phyloP scores from a whole-genome alignment of 371 early-diverging fungal genomes.

The Mortierella sp. region DNA sequence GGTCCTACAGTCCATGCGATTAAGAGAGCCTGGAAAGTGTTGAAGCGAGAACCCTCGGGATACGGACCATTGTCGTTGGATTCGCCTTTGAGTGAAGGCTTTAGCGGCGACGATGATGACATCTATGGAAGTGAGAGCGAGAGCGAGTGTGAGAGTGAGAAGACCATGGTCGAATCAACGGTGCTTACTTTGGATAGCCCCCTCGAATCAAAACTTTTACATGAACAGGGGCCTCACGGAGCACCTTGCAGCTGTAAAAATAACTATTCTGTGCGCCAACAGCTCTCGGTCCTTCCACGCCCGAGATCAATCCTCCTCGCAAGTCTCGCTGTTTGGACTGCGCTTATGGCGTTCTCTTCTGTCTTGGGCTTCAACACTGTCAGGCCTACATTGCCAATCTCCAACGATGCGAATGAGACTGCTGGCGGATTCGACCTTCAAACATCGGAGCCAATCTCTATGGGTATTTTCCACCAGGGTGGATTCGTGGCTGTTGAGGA shows the following conservation, averaged over 20 bases:
- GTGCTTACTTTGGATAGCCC: too few relatives aligned
- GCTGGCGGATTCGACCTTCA: neutral
- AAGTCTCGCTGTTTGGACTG: slow-evolving; percentile 43
- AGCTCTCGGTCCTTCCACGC: slow-evolving; percentile 22
- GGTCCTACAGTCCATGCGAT: slow-evolving; percentile 25
- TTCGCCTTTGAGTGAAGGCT: neutral
- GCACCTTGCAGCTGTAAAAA: neutral
- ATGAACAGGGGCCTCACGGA: too few relatives aligned
- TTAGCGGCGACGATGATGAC: too few relatives aligned
- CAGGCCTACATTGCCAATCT: neutral
- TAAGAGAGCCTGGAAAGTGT: slow-evolving; percentile 12
- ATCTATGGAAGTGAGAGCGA: too few relatives aligned
- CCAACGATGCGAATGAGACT: neutral
- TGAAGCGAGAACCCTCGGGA: slow-evolving; percentile 21
- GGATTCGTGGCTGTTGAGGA: neutral
- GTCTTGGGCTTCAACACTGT: slow-evolving; percentile 34
- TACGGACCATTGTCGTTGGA: slow-evolving; percentile 27
- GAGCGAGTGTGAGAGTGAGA: too few relatives aligned
- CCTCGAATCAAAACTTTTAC: too few relatives aligned
- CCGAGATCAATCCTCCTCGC: slow-evolving; percentile 33
- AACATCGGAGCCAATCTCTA: neutral
- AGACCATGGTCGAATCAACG: too few relatives aligned
- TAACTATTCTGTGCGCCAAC: neutral
- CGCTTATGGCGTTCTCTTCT: slow-evolving; percentile 35
- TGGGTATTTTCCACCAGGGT: neutral